Base-by-base conservation (phyloP, 306 rosid genomes). In the Prunus armeniaca region DNA sequence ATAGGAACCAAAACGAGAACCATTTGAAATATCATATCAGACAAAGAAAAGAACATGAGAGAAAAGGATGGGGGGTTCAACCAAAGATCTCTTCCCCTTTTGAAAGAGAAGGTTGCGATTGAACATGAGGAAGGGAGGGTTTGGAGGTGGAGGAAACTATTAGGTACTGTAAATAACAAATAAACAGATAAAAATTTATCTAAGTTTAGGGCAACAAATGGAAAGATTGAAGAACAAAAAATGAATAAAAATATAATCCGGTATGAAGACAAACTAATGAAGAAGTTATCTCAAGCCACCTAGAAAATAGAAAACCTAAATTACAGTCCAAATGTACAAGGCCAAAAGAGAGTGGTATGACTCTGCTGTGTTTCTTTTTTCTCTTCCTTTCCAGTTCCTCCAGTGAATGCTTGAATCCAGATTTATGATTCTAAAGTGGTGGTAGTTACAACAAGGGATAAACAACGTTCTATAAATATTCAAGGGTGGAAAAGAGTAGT, bases 1-100 rank as follows among this genome's bases (percentile, higher is more conserved):
- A 81, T 20, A 71, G 49, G 61, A 78, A 81, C 68, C 74, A 82
- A 79, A 84, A 47, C 15, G 71, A 65, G 52, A 45, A 78, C 52
- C 76, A 54, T 19, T 51, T 71, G 30, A 52, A 51, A 52, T 12
- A 54, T 71, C 28, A 30, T 54, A 30, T n/a, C 65, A 54, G 18
- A 71, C 65, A 71, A 71, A 71, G 50, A 70, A 30, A 10, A 32
- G 17, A 50, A 71, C 22, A 3, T n/a, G 14, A 71, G 30, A 32
- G n/a, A 6, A 19, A 22, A 0, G 6, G 50, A 10, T 15, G 1
- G 19, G 45, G 62, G 38, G 38, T 61, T 25, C 45, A 69, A 70
- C 24, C 28, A 50, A 25, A 69, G 22, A 47, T 68, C 8, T 30
- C 32, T 50, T 28, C 46, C 34, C 25, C 15, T 69, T 27, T 50